Percentiles rank a stretch among this genome's conserved stretches.
These are phyloP conservation scores for Zasmidium angulare DNA, from an alignment of 2,329 filamentous ascomycete species.

Conservation along the genomic window DNA sequence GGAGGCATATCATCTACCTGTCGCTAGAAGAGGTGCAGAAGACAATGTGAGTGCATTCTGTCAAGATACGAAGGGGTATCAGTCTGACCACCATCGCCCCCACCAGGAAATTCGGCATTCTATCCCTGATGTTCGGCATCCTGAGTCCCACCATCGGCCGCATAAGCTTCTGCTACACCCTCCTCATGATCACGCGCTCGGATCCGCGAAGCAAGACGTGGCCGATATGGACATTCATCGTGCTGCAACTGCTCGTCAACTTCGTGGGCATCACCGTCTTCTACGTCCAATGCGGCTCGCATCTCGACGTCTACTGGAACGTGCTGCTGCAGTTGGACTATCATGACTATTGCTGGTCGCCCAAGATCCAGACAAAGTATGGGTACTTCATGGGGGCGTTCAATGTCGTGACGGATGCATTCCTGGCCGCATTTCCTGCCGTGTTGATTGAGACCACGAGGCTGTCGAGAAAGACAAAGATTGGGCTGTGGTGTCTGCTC, in stretches of 20 bases:
- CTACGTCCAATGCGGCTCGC: constrained; percentile 28
- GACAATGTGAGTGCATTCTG: constrained; percentile 15
- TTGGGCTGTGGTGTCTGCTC: constrained; percentile 26
- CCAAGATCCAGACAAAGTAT: constrained; percentile 21
- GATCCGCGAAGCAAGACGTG: constrained; percentile 27
- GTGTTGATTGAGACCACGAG: constrained; percentile 31
- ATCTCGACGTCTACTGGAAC: constrained; percentile 25
- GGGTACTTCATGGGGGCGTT: constrained; percentile 26
- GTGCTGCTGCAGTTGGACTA: constrained; percentile 19
- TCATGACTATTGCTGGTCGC: constrained; percentile 22
- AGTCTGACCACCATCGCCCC: neutral
- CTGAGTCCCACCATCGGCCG: constrained; percentile 32
- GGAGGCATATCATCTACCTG: constrained; percentile 29
- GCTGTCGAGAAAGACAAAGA: constrained; percentile 26
- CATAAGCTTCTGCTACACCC: constrained; percentile 30
- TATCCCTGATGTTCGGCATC: too few species aligned
- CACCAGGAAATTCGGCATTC: constrained; percentile 21
- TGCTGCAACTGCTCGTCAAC: constrained; percentile 29
- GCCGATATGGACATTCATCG: constrained; percentile 29
- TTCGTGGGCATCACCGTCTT: constrained; percentile 24
- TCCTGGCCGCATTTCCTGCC: constrained; percentile 30
- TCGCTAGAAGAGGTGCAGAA: constrained; percentile 11
- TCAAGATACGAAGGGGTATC: neutral
- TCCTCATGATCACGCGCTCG: constrained; percentile 30
- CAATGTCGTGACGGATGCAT: constrained; percentile 33